phyloP scores from a whole-genome alignment of 371 early-diverging fungal genomes.

The Rhizopus arrhizus region DNA sequence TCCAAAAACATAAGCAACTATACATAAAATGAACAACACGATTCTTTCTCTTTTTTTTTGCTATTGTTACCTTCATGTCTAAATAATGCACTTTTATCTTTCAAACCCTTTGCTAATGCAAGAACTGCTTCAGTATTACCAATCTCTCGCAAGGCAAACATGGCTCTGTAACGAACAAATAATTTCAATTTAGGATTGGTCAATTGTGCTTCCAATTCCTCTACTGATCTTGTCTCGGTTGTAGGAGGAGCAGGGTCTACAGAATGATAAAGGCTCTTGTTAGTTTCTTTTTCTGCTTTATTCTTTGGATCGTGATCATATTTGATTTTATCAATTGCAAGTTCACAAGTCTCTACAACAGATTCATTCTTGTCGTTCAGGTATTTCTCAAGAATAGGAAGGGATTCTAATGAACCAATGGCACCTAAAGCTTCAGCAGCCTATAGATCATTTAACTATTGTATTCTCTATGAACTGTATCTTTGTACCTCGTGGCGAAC shows the following conservation, averaged over 20 bases:
- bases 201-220: constrained; percentile 69
- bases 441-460: constrained; percentile 27
- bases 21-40: not conserved
- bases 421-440: constrained; percentile 98
- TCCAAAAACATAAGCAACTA: constrained; percentile 96
- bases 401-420: constrained; percentile 71
- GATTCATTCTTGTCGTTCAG: constrained; percentile 65
- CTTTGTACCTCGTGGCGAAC: constrained; percentile 92
- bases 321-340: constrained; percentile 90
- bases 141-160: constrained; percentile 97
- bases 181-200: constrained; percentile 75
- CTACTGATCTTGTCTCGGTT: constrained; percentile 56
- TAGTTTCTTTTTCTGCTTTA: constrained; percentile 43
- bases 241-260: constrained; percentile 95
- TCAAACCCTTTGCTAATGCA: constrained; percentile 87
- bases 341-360: constrained; percentile 93
- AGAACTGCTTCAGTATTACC: constrained; percentile 85
- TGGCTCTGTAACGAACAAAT: constrained; percentile 96
- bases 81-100: constrained; percentile 88
- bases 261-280: constrained; percentile 67
- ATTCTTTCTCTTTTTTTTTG: not conserved
- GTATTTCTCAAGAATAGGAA: constrained; percentile 76
- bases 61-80: constrained; percentile 80
- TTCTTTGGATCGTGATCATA: constrained; percentile 66
- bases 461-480: not conserved